Base-by-base conservation (phyloP, 331 rosid species). In the Ulmus americana region DNA sequence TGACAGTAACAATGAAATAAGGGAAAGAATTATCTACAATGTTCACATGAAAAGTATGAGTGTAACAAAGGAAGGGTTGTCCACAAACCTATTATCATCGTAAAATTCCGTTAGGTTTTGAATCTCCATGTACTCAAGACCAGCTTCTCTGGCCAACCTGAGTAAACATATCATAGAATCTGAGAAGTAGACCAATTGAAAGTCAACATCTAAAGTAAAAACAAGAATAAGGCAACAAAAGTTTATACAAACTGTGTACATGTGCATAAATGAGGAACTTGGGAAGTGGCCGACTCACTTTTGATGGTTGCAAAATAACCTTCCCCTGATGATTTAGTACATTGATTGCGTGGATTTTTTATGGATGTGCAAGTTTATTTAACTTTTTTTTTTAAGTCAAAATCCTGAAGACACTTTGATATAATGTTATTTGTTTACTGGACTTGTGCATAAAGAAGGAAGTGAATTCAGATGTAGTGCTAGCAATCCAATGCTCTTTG, bases 71-170 rank as follows among this genome's bases (percentile, higher is more conserved):
- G 59, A 66, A 46, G 10, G 16, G 7, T 53, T n/a, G 70, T 51
- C 48, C 40, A 54, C 53, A 70, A 55, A 94, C 99, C 99, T 90
- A 81, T 85, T 90, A 77, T 94, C 99, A 28, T 94, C 99, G 48
- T 85, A 94, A 76, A 90, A 94, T 49, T 94, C 99, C 0, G 97
- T 90, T 70, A 90, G 73, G 80, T 94, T 94, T 80, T 94, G 99
- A 72, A 94, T 94, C 81, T 94, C 99, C 35, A 90, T 84, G 53
- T 85, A 94, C 84, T 90, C 97, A 15, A 94, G 95, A 73, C 99
- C 95, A 54, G 97, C 91, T 85, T 90, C 99, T 80, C 99, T 84
- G 39, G 95, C 99, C 81, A 94, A 83, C 85, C 98, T 94, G 77
- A 15, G 71, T 71, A 65, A 43, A 44, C 68, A 68, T 7, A 50